Percentiles rank a stretch among this genome's conserved stretches.
These are phyloP conservation scores for Nannochloris sp. DNA, from an alignment of 139 green algal species.

Conservation along the genomic window DNA sequence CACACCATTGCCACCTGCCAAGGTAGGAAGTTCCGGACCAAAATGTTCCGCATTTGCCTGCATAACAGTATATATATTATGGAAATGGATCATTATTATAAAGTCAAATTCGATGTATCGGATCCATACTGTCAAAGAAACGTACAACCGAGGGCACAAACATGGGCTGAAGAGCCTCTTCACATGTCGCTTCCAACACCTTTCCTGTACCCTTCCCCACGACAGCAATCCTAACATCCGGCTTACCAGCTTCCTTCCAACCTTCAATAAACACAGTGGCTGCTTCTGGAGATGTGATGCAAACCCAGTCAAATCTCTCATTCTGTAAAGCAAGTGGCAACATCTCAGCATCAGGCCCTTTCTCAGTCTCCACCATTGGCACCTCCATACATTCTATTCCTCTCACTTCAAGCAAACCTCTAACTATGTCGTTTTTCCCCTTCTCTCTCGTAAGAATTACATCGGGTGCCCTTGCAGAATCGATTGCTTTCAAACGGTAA, in stretches of 20 bases:
- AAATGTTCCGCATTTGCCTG: slow-evolving; percentile 59
- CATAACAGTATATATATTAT: slow-evolving; percentile 21
- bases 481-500: background rate
- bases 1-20: slow-evolving; percentile 32
- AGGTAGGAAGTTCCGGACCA: slow-evolving; percentile 57
- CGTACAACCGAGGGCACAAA: slow-evolving; percentile 24
- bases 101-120: too few species aligned
- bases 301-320: slow-evolving; percentile 61
- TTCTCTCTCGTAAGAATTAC: slow-evolving; percentile 76
- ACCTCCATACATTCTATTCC: slow-evolving; percentile 58
- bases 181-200: slow-evolving; percentile 32
- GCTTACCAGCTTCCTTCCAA: slow-evolving; percentile 59
- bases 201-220: slow-evolving; percentile 66
- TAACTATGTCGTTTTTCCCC: slow-evolving; percentile 78
- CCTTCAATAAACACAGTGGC: slow-evolving; percentile 71
- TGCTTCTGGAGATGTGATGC: slow-evolving; percentile 76
- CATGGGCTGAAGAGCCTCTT: slow-evolving; percentile 3
- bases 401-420: slow-evolving; percentile 24
- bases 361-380: slow-evolving; percentile 66
- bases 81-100: background rate
- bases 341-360: slow-evolving; percentile 50
- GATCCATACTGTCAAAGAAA: background rate
- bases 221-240: slow-evolving; percentile 51
- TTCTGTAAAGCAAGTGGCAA: slow-evolving; percentile 29
- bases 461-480: slow-evolving; percentile 1